Base-by-base conservation (phyloP, 2,329 filamentous ascomycete genomes). In the Alternaria tenuissima region DNA sequence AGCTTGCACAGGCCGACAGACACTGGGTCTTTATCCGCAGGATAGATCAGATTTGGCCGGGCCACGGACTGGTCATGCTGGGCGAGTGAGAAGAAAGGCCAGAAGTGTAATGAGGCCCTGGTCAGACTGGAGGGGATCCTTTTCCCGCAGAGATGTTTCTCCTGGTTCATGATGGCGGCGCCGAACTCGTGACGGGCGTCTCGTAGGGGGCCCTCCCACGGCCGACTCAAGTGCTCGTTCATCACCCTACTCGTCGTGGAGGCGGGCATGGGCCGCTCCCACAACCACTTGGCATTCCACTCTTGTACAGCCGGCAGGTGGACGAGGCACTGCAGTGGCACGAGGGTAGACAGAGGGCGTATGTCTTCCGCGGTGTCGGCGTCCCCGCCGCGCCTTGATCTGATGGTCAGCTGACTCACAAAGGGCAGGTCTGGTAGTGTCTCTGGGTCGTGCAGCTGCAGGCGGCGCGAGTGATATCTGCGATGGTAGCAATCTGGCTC, bases 161-260 rank as follows among this genome's bases (percentile, higher is more conserved):
- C 43, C 30, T 63, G 57, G 38, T 60, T 44, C 8, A 63, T 56
- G 30, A 65, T 63, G 36, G 62, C 62, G 8, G 53, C 51, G 46
- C 59, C 60, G 30, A 65, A 65, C 24, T 65, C 57, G 51, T 65
- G 62, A 12, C 60, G 59, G 36, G 62, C 60, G 32, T 65, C 60
- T 57, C 62, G 56, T 46, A 62, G 30, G 30, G 59, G 60, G 20
- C 56, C 59, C 30, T 65, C 60, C 53, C 49, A 65, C n/a, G 59
- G 53, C 53, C 60, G 58, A 46, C 39, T 60, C 36, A 55, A 63
- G 36, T 63, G 51, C 46, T 65, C 52, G 34, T 52, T 59, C 55
- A 62, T 42, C 20, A 59, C 55, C 55, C 52, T 64, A 42, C 52
- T 64, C 39, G 62, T 43, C 42, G 59, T 54, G 34, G 22, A 26